phyloP scores from a whole-genome alignment of 805 yeast species.

The Yarrowia deformans region DNA sequence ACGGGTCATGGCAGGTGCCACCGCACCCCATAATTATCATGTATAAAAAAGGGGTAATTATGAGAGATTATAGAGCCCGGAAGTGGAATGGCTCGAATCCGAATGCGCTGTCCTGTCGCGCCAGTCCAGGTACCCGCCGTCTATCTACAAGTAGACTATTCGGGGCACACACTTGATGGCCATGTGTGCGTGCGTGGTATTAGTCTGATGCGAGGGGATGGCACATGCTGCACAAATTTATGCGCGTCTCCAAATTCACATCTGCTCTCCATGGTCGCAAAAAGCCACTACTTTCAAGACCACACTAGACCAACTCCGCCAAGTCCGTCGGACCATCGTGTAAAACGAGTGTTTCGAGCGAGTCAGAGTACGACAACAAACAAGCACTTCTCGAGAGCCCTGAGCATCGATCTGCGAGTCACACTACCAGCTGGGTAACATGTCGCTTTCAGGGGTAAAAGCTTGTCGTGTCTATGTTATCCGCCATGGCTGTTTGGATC shows the following conservation, averaged over 20 bases:
- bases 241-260: constrained; percentile 27
- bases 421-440: constrained; percentile 5
- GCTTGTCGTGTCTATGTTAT: constrained; percentile 14
- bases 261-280: constrained; percentile 14
- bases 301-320: constrained; percentile 21
- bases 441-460: constrained; percentile 36
- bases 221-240: constrained; percentile 28
- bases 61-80: too few relatives aligned
- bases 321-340: constrained; percentile 1
- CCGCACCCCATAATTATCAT: background rate
- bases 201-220: constrained; percentile 30
- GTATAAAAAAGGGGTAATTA: background rate
- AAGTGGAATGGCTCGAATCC: too few relatives aligned
- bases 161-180: too few relatives aligned
- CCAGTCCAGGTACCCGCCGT: background rate
- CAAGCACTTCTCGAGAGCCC: background rate
- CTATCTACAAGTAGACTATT: background rate
- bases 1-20: constrained; percentile 19
- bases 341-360: background rate
- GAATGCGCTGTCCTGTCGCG: background rate
- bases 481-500: constrained; percentile 21
- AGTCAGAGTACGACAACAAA: background rate
- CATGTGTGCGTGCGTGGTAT: background rate
- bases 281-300: constrained; percentile 12
- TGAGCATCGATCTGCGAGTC: constrained; percentile 9